These are phyloP conservation scores for Nakaseomyces nivariensis DNA, from an alignment of 1,139 yeast species.

Conservation along the genomic window DNA sequence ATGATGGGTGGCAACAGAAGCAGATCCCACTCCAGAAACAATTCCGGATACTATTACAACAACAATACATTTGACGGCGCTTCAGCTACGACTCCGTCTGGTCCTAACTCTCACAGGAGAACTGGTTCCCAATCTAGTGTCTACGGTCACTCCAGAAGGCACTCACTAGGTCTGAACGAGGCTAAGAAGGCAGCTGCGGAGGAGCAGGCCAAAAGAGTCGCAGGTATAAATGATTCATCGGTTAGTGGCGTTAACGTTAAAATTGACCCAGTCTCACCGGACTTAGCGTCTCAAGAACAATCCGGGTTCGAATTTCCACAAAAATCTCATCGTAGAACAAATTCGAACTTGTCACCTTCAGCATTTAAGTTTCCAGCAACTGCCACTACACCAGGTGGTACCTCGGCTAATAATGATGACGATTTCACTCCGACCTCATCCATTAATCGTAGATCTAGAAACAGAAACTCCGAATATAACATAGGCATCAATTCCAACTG, in stretches of 20 bases:
- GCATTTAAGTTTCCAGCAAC: slow-evolving; percentile 17
- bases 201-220: slow-evolving; percentile 57
- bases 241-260: slow-evolving; percentile 9
- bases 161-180: slow-evolving; percentile 82
- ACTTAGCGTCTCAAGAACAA: slow-evolving; percentile 8
- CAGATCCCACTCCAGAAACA: slow-evolving; percentile 28
- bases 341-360: slow-evolving; percentile 21
- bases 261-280: slow-evolving; percentile 11
- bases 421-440: slow-evolving; percentile 28
- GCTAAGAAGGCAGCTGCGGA: slow-evolving; percentile 97
- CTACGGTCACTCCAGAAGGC: slow-evolving; percentile 79
- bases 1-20: slow-evolving; percentile 20
- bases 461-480: slow-evolving; percentile 23
- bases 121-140: slow-evolving; percentile 31
- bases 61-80: slow-evolving; percentile 22
- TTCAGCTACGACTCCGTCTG: slow-evolving; percentile 19
- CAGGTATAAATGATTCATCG: slow-evolving; percentile 7
- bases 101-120: slow-evolving; percentile 20
- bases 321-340: slow-evolving; percentile 23
- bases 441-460: slow-evolving; percentile 31
- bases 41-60: slow-evolving; percentile 25
- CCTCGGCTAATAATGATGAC: slow-evolving; percentile 21
- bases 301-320: slow-evolving; percentile 44
- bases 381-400: slow-evolving; percentile 3
- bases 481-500: slow-evolving; percentile 53